Conservation (phyloP, 2,329 filamentous ascomycete species). For the Verticillium tricorpus region DNA sequence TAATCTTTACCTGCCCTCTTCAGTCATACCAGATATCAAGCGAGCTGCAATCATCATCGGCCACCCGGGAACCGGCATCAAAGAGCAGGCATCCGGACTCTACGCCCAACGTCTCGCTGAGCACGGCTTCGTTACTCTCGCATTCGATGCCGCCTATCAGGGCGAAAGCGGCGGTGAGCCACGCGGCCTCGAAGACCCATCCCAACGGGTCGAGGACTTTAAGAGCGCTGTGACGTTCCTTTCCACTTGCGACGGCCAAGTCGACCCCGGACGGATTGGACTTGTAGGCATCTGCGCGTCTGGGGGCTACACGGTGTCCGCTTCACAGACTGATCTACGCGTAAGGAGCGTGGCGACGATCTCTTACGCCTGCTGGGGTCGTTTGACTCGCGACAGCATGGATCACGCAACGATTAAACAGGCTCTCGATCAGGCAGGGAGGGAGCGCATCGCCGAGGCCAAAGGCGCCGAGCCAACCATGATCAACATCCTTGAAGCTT, state of each 20-base stretch:
- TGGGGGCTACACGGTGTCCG: neutral
- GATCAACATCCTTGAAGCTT: neutral
- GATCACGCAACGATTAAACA: neutral
- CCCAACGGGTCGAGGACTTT: slow-evolving; percentile 23
- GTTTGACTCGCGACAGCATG: neutral
- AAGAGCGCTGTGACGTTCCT: neutral
- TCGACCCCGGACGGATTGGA: neutral
- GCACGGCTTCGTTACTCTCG: slow-evolving; percentile 25
- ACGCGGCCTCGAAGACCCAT: slow-evolving; percentile 30
- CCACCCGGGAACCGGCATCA: slow-evolving; percentile 27
- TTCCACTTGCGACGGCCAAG: neutral
- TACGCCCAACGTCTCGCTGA: slow-evolving; percentile 25
- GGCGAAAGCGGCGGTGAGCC: slow-evolving; percentile 30
- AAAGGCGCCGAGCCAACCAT: neutral
- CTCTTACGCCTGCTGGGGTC: neutral
- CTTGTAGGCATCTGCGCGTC: neutral
- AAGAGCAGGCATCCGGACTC: slow-evolving; percentile 30
- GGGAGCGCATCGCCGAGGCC: neutral
- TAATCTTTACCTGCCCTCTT: neutral
- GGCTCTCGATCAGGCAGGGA: neutral
- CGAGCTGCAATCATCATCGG: slow-evolving; percentile 17
- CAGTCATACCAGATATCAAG: neutral
- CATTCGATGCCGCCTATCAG: slow-evolving; percentile 30
- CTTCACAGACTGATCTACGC: neutral
- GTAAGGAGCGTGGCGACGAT: neutral